Evolutionary conservation across 164 flowering plant genomes (phyloP), one percentile per base, ranked within the genome.

Genomic region (Macadamia integrifolia): DNA sequence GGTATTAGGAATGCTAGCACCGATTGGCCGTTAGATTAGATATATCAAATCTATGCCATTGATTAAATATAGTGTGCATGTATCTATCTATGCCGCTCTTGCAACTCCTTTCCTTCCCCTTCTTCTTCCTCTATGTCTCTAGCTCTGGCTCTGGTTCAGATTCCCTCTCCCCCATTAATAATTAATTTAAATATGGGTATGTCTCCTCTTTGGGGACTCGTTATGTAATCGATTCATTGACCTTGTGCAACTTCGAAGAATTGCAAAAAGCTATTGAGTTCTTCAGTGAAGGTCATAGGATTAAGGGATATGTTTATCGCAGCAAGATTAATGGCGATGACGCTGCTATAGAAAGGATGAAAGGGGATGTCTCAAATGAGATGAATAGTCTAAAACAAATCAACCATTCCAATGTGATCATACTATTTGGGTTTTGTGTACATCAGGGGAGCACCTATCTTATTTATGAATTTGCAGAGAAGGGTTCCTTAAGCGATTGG

Each of bases 381-480:
- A 81, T 90, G 59, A 80, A 78, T 58, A 67, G 81, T 6, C 68
- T 90, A 69, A 86, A 81, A 67, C 79, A 77, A 75, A 80, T 89
- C 65, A 85, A 83, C 56, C 94, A 91, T 66, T 78, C 81, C 65
- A 83, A 79, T 69, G 69, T 89, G 6, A 75, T 84, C n/a, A 80
- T 87, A 69, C 83, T 91, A 0, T 86, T 85, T 23, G 91, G 97
- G 12, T 78, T 78, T 78, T 89, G 93, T 61, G 32, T 80, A 3
- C 80, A 86, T 31, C 71, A 80, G 10, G 91, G 91, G 0, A 71
- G 76, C 66, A 76, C 86, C 56, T 85, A 83, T 64, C 91, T 91
- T 3, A 88, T 89, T 4, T 88, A 85, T 31, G 93, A 91, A 78
- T 86, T 72, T 67, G 89, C 87, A 1, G 83, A 80, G 43, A 81